Evolutionary conservation across 768 basidiomycete genomes (phyloP).

Genomic region (Tulasnella sp.): DNA sequence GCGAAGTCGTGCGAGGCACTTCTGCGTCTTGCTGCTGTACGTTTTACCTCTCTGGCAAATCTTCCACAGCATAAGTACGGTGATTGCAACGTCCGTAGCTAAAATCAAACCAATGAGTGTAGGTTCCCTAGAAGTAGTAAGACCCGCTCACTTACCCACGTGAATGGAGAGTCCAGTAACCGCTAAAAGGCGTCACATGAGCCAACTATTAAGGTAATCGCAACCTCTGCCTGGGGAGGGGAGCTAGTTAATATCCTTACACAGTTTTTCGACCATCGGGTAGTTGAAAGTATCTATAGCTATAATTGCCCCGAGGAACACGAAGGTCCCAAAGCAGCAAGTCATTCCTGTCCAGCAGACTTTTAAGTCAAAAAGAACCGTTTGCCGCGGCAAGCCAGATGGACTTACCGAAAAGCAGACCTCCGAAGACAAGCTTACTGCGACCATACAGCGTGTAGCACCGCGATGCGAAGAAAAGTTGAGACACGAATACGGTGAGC

Average conservation of each 20-base stretch:
- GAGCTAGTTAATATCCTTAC: not conserved
- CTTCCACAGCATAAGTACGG: not conserved
- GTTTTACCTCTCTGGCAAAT: not conserved
- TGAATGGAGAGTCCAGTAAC: not conserved
- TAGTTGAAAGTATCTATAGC: not conserved
- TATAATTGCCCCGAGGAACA: not conserved
- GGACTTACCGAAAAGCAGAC: not conserved
- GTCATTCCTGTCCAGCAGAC: not conserved
- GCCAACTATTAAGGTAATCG: too few relatives aligned
- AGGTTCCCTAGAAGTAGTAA: not conserved
- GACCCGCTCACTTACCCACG: not conserved
- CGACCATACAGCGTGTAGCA: not conserved
- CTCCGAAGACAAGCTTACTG: not conserved
- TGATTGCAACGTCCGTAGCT: slow-evolving; percentile 14
- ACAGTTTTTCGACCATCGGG: not conserved
- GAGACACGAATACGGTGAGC: not conserved
- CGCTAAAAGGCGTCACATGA: not conserved
- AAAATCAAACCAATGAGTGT: not conserved
- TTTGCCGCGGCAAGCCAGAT: not conserved
- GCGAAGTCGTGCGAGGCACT: not conserved
- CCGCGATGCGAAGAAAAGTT: not conserved
- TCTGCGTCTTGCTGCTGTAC: not conserved
- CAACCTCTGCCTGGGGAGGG: not conserved
- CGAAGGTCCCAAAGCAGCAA: not conserved
- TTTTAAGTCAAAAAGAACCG: not conserved